These are phyloP conservation scores for Suhomyces faveliae DNA, from an alignment of 805 yeast genomes.

Conservation along the genomic window DNA sequence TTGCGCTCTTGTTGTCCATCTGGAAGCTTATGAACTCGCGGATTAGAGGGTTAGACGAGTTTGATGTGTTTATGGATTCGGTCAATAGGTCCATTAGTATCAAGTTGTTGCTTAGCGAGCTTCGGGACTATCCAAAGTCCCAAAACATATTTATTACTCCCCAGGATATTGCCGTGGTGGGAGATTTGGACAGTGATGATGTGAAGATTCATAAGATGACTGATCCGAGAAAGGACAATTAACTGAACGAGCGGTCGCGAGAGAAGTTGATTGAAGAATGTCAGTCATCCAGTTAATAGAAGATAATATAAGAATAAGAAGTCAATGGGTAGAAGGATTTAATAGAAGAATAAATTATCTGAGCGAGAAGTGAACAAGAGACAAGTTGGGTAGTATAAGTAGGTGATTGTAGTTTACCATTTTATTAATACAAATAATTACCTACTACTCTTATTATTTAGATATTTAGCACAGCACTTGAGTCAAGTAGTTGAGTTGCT, in stretches of 20 bases:
- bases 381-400: too few species aligned
- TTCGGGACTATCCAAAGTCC: slow-evolving; percentile 60
- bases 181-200: slow-evolving; percentile 50
- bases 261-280: too few species aligned
- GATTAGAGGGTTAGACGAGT: slow-evolving; percentile 90
- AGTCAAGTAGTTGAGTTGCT: too few species aligned
- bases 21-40: slow-evolving; percentile 92
- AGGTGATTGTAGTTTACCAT: too few species aligned
- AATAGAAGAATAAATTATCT: too few species aligned
- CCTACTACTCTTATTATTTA: too few species aligned
- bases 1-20: slow-evolving; percentile 80
- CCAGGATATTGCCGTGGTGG: slow-evolving; percentile 75
- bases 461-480: too few species aligned
- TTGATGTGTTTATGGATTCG: slow-evolving; percentile 96
- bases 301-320: too few species aligned
- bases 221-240: slow-evolving; percentile 29
- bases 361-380: too few species aligned
- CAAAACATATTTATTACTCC: slow-evolving; percentile 95
- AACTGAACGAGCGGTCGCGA: neutral
- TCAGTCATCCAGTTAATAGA: too few species aligned
- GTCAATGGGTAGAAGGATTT: too few species aligned
- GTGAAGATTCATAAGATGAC: slow-evolving; percentile 65
- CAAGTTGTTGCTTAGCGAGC: slow-evolving; percentile 65
- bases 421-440: too few species aligned
- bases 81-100: slow-evolving; percentile 82